A percentile compares a stretch with the other conserved stretches of the same genome.
These are phyloP conservation scores for Lactarius quietus DNA, from an alignment of 768 basidiomycete species.

Conservation along the genomic window DNA sequence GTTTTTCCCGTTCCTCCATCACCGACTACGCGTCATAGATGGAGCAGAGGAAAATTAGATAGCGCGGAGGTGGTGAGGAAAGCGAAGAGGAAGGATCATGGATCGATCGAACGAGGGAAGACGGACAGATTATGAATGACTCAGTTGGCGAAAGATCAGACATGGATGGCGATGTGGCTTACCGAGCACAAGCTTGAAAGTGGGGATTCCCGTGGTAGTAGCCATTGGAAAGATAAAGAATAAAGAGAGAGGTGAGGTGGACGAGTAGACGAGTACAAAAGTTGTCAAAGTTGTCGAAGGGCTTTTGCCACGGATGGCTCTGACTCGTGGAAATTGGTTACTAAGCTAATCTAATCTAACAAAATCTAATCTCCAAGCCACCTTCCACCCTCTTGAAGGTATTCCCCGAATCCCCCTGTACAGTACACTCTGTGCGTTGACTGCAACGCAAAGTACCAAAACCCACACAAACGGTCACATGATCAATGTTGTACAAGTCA, in stretches of 20 bases:
- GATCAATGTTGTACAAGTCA: too few relatives aligned
- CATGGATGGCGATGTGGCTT: conserved; percentile 33
- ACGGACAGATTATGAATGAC: conserved; percentile 26
- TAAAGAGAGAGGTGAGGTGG: conserved; percentile 34
- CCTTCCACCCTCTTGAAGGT: too few relatives aligned
- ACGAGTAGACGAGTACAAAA: background rate
- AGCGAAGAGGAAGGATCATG: conserved; percentile 23
- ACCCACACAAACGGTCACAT: too few relatives aligned
- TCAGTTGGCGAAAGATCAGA: conserved; percentile 21
- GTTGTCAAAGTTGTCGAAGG: background rate
- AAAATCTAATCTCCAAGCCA: background rate
- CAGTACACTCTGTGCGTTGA: too few relatives aligned
- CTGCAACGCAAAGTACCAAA: too few relatives aligned
- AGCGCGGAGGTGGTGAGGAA: conserved; percentile 22
- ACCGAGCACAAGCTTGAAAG: conserved; percentile 99
- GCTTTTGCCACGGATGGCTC: conserved; percentile 3
- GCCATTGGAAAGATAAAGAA: conserved; percentile 47
- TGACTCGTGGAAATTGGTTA: conserved; percentile 25
- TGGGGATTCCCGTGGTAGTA: conserved; percentile 52
- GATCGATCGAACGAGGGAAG: conserved; percentile 53
- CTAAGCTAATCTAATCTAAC: conserved; percentile 2
- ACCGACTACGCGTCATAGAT: conserved; percentile 56
- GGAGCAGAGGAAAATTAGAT: conserved; percentile 26
- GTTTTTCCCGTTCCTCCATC: conserved; percentile 98
- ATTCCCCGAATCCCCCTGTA: too few relatives aligned